phyloP scores from a whole-genome alignment of 1,139 yeast genomes.

The Zygotorulaspora mrakii region DNA sequence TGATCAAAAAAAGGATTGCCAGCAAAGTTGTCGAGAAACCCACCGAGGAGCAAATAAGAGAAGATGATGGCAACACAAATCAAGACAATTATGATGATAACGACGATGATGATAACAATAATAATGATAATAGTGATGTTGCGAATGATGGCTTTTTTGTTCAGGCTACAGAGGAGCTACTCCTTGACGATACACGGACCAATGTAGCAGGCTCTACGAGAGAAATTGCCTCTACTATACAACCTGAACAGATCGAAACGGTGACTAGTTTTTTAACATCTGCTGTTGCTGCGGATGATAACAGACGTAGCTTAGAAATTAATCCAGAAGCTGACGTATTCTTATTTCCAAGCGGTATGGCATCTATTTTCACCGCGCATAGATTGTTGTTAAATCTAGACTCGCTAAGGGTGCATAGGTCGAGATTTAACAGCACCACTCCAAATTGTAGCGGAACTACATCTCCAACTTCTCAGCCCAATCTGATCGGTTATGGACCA shows the following conservation, averaged over 20 bases:
- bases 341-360: conserved; percentile 89
- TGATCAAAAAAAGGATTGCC: conserved; percentile 72
- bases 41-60: conserved; percentile 18
- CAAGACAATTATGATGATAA: too few relatives aligned
- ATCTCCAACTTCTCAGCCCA: conserved; percentile 7
- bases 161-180: conserved; percentile 5
- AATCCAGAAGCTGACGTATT: conserved; percentile 56
- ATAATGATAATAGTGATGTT: too few relatives aligned
- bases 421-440: conserved; percentile 23
- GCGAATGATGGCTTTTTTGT: neutral
- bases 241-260: conserved; percentile 3
- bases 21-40: conserved; percentile 50
- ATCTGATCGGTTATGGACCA: conserved; percentile 28
- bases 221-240: conserved; percentile 6
- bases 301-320: conserved; percentile 22
- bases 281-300: conserved; percentile 2
- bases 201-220: conserved; percentile 1
- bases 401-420: conserved; percentile 30
- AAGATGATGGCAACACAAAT: conserved; percentile 11
- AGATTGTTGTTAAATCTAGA: conserved; percentile 50
- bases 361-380: conserved; percentile 82
- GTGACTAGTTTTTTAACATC: conserved; percentile 1
- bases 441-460: conserved; percentile 9
- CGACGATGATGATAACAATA: too few relatives aligned
- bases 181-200: neutral